These are phyloP conservation scores for Fusarium humuli DNA, from an alignment of 2,329 filamentous ascomycete genomes.

Conservation along the genomic window DNA sequence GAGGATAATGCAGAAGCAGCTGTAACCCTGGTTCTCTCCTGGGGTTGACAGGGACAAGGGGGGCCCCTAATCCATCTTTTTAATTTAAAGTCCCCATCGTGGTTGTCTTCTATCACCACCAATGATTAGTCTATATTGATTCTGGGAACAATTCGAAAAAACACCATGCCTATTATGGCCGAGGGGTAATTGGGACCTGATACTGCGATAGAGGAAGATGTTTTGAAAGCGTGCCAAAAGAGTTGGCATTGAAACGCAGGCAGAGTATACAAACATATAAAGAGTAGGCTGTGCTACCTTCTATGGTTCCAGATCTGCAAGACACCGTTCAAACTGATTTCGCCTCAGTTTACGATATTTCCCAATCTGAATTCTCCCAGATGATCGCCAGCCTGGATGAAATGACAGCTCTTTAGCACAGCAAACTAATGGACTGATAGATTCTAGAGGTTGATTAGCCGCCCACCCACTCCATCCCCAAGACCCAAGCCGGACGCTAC, in stretches of 20 bases:
- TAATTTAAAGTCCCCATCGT: slow-evolving; percentile 38
- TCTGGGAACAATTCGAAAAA: not conserved
- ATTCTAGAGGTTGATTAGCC: slow-evolving; percentile 25
- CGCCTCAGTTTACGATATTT: slow-evolving; percentile 11
- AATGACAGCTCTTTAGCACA: slow-evolving; percentile 24
- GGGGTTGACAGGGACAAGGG: slow-evolving; percentile 19
- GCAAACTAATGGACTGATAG: slow-evolving; percentile 18
- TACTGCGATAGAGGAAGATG: slow-evolving; percentile 2
- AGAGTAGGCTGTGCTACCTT: not conserved
- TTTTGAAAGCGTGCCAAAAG: slow-evolving; percentile 11
- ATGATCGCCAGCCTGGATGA: slow-evolving; percentile 22
- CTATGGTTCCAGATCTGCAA: not conserved
- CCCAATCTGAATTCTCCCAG: slow-evolving; percentile 1
- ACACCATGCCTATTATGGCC: slow-evolving; percentile 31
- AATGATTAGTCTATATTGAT: not conserved
- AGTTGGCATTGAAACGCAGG: slow-evolving; percentile 19
- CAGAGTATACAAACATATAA: slow-evolving; percentile 1
- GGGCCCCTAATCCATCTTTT: slow-evolving; percentile 27
- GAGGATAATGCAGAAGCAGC: slow-evolving; percentile 31
- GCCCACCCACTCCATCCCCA: slow-evolving; percentile 15
- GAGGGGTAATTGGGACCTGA: slow-evolving; percentile 15
- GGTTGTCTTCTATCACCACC: slow-evolving; percentile 37
- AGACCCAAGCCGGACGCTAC: slow-evolving; percentile 8
- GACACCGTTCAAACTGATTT: not conserved
- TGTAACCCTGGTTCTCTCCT: slow-evolving; percentile 1